Percentiles rank a stretch among this genome's conserved stretches.
Conservation (phyloP, 2,329 filamentous ascomycete species). For the Aspergillus proliferans region DNA sequence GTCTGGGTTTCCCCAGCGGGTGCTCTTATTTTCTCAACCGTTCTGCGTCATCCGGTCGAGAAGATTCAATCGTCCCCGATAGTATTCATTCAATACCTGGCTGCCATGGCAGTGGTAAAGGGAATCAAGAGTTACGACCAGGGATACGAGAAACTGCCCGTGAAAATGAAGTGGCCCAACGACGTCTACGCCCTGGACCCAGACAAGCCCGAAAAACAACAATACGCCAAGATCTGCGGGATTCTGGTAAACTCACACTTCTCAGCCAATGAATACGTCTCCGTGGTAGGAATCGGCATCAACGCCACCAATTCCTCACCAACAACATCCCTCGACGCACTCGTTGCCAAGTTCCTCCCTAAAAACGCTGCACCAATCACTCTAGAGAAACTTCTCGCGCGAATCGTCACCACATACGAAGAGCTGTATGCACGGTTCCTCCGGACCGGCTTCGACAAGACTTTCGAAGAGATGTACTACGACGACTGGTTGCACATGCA, state of each 20-base stretch:
- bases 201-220: slow-evolving; percentile 40
- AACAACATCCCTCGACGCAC: slow-evolving; percentile 75
- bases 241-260: slow-evolving; percentile 89
- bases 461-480: slow-evolving; percentile 74
- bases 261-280: slow-evolving; percentile 67
- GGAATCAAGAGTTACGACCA: slow-evolving; percentile 73
- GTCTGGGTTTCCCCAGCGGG: slow-evolving; percentile 92
- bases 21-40: slow-evolving; percentile 77
- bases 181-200: slow-evolving; percentile 77
- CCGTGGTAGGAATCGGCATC: slow-evolving; percentile 79
- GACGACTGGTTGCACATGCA: slow-evolving; percentile 77
- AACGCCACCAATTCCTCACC: slow-evolving; percentile 80
- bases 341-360: slow-evolving; percentile 49
- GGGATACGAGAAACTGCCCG: slow-evolving; percentile 67
- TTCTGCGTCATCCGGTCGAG: slow-evolving; percentile 74
- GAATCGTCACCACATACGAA: slow-evolving; percentile 73
- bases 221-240: slow-evolving; percentile 84
- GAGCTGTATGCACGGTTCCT: slow-evolving; percentile 69
- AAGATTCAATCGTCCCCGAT: slow-evolving; percentile 69
- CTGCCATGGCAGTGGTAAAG: slow-evolving; percentile 77
- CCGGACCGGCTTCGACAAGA: slow-evolving; percentile 63
- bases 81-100: slow-evolving; percentile 89
- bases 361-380: slow-evolving; percentile 50
- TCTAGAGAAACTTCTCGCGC: slow-evolving; percentile 73
- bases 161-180: slow-evolving; percentile 96